Evolutionary conservation across 108 stramenopile genomes (phyloP).

Genomic region (Cyclotella atomus): DNA sequence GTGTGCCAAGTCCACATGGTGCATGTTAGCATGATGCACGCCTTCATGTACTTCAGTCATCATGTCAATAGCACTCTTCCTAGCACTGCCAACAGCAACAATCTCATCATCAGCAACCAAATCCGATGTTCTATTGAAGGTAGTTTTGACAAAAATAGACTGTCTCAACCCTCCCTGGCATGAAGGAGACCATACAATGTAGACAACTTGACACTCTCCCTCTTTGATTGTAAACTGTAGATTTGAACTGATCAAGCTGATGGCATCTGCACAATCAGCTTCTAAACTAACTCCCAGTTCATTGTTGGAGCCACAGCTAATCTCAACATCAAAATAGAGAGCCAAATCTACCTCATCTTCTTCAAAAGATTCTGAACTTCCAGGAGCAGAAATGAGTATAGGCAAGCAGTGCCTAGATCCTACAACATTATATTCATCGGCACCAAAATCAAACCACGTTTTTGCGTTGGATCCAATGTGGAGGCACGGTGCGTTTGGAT

Average conservation of each 20-base stretch:
- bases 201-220: neutral
- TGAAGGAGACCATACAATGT: neutral
- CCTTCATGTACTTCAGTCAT: neutral
- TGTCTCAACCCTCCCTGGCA: neutral
- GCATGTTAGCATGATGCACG: neutral
- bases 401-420: too few species aligned
- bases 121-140: neutral
- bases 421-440: too few species aligned
- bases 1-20: conserved; percentile 6
- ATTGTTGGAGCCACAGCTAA: too few species aligned
- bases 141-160: neutral
- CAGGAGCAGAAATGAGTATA: too few species aligned
- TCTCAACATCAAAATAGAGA: neutral
- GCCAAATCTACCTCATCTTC: neutral
- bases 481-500: too few species aligned
- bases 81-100: neutral
- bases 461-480: too few species aligned
- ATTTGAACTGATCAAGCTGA: neutral
- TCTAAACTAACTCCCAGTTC: neutral
- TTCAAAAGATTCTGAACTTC: too few species aligned
- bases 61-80: neutral
- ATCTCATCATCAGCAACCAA: neutral
- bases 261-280: neutral
- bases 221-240: neutral
- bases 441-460: too few species aligned